Evolutionary conservation across 768 basidiomycete species (phyloP).

Genomic region (Sutorius australiensis): DNA sequence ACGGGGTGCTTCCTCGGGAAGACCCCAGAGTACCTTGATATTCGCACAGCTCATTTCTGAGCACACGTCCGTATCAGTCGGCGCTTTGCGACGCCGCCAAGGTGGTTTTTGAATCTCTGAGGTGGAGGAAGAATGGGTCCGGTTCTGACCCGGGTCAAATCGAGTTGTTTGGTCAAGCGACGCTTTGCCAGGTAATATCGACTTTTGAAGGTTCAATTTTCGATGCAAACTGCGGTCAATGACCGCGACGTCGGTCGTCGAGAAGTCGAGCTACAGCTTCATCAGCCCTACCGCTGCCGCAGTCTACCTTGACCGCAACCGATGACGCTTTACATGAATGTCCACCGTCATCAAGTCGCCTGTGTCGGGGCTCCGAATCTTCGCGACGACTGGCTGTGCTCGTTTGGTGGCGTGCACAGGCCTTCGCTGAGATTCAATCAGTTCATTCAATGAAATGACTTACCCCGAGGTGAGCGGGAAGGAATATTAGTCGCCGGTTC

Average conservation of each 20-base stretch:
- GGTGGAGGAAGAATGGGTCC: not conserved
- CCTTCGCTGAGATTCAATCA: not conserved
- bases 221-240: not conserved
- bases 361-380: slow-evolving; percentile 2
- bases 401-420: not conserved
- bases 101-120: not conserved
- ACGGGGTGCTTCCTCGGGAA: not conserved
- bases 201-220: not conserved
- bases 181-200: too few relatives aligned
- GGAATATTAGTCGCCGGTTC: not conserved
- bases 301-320: not conserved
- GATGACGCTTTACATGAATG: not conserved
- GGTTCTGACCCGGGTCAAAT: not conserved
- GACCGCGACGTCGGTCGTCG: not conserved
- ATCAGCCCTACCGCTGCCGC: too few relatives aligned
- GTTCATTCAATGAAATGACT: not conserved
- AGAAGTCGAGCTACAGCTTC: not conserved
- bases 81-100: not conserved
- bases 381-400: not conserved
- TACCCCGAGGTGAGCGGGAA: not conserved
- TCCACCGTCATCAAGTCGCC: not conserved
- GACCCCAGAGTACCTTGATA: not conserved
- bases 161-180: too few relatives aligned
- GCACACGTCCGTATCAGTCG: too few relatives aligned
- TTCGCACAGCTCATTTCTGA: not conserved